Evolutionary conservation across 140 eudicot species (phyloP).

Genomic region (Artemisia princeps): DNA sequence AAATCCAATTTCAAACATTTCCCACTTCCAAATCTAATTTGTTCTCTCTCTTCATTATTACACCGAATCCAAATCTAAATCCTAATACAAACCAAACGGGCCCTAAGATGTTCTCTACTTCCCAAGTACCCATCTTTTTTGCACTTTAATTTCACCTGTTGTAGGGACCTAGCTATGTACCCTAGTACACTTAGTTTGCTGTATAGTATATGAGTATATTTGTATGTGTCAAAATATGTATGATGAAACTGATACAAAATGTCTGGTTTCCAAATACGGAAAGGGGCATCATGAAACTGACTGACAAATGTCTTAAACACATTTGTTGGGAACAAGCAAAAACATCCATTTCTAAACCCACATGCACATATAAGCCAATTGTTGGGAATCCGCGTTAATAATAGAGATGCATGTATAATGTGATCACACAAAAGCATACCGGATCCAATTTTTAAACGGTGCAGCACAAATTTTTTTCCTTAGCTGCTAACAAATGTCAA

Average conservation of each 20-base stretch:
- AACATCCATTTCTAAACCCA: slow-evolving; percentile 25
- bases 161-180: slow-evolving; percentile 28
- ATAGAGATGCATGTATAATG: no score
- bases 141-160: slow-evolving; percentile 27
- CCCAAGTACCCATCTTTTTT: slow-evolving; percentile 20
- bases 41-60: no score
- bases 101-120: slow-evolving; percentile 12
- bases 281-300: slow-evolving; percentile 35
- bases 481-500: no score
- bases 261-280: slow-evolving; percentile 28
- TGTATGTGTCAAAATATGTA: background rate
- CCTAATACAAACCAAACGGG: background rate
- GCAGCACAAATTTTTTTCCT: no score
- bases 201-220: background rate
- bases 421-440: no score
- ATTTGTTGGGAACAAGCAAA: slow-evolving; percentile 29
- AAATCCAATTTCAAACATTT: no score
- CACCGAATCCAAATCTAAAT: no score
- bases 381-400: no score
- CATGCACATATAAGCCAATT: slow-evolving; percentile 8
- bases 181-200: background rate
- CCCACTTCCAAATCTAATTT: no score
- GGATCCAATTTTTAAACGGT: no score
- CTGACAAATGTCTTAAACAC: slow-evolving; percentile 21
- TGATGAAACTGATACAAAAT: slow-evolving; percentile 35